Evolutionary conservation across 129 eudicot species (phyloP).

Genomic region (Chrysanthemum seticuspe): DNA sequence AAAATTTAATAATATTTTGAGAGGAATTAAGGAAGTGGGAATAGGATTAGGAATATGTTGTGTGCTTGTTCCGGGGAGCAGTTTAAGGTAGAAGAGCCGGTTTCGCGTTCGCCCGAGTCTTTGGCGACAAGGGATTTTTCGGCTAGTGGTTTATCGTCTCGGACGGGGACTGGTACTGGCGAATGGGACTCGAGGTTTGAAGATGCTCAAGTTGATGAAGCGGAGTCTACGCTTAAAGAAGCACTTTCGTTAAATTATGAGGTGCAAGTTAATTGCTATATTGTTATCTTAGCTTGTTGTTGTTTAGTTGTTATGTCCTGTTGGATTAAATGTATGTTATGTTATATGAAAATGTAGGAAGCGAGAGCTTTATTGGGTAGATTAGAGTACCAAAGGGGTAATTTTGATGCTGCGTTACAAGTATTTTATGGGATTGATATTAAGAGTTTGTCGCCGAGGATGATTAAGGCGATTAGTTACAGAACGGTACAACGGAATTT

Average conservation of each 20-base stretch:
- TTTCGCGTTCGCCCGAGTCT: conserved; percentile 80
- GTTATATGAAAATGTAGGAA: conserved; percentile 58
- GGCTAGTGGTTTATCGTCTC: conserved; percentile 69
- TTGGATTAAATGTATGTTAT: neutral
- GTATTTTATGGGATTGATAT: conserved; percentile 93
- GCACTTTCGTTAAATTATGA: conserved; percentile 91
- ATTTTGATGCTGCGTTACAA: conserved; percentile 92
- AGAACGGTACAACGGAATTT: conserved; percentile 47
- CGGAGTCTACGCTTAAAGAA: conserved; percentile 91
- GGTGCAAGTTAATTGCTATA: conserved; percentile 34
- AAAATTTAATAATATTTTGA: neutral
- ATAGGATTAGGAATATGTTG: conserved; percentile 46
- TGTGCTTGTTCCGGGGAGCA: conserved; percentile 99
- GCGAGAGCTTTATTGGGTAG: conserved; percentile 99
- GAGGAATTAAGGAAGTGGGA: neutral
- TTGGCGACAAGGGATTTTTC: conserved; percentile 93
- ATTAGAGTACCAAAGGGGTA: conserved; percentile 90
- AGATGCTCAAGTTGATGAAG: conserved; percentile 97
- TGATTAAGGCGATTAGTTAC: conserved; percentile 67
- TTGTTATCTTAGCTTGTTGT: conserved; percentile 1
- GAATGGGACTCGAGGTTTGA: conserved; percentile 83
- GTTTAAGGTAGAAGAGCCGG: conserved; percentile 82
- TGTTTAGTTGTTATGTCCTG: conserved; percentile 13
- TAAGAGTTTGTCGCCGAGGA: conserved; percentile 60
- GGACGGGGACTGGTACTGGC: conserved; percentile 62